Conservation (phyloP, 148 eudicot species). For the Camellia lanceoleosa region DNA sequence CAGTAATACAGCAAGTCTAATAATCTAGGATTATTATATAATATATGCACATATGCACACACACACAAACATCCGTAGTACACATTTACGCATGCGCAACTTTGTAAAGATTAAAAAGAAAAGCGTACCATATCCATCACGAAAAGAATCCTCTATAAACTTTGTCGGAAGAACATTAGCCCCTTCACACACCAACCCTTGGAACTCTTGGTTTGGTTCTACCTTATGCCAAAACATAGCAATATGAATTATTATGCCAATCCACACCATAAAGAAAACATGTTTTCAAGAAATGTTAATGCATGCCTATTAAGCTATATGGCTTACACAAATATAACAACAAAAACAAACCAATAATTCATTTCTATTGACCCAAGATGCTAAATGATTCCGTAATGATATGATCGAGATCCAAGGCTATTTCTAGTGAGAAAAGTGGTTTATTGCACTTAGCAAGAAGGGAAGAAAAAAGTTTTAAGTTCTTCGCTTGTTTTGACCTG, state of each 20-base stretch:
- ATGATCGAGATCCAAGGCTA: neutral
- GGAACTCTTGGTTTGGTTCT: slow-evolving; percentile 98
- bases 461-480: neutral
- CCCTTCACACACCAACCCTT: slow-evolving; percentile 97
- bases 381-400: neutral
- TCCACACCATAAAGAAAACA: slow-evolving; percentile 1
- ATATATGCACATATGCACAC: neutral
- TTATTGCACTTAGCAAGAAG: neutral
- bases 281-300: neutral
- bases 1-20: slow-evolving; percentile 3
- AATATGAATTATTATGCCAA: slow-evolving; percentile 19
- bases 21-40: neutral
- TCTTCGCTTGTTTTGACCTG: too few species aligned
- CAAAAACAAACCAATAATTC: slow-evolving; percentile 15
- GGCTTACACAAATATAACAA: neutral
- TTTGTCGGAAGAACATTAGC: slow-evolving; percentile 96
- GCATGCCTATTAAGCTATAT: neutral
- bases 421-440: neutral
- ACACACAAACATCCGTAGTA: neutral
- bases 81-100: neutral
- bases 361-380: neutral
- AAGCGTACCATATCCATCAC: slow-evolving; percentile 85
- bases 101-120: slow-evolving; percentile 5
- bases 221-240: slow-evolving; percentile 65
- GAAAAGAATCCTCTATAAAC: slow-evolving; percentile 91